Base-by-base conservation (phyloP, 306 rosid genomes). In the Lathyrus tuberosus region DNA sequence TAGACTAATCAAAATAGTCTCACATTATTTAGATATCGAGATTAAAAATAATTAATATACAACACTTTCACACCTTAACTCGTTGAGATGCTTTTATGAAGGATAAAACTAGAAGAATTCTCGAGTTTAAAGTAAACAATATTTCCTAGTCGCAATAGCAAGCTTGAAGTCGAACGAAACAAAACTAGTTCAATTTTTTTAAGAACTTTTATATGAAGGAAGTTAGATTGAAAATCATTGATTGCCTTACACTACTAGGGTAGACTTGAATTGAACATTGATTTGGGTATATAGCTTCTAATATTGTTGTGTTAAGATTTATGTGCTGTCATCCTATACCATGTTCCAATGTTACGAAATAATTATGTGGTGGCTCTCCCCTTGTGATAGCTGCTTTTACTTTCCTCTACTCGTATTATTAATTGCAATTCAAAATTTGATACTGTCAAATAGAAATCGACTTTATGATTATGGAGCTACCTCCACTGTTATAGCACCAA, bases 401-500 rank as follows among this genome's bases (percentile, higher is more conserved):
- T 77, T 74, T 70, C 77, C 77, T 40, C 64, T 67, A 60, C 40
- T 61, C 65, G 4, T 51, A 20, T 49, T 67, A 76, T 78, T 84
- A 67, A 78, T 74, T 62, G 78, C 70, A 66, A 31, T 68, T 43
- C 48, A 43, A 12, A 43, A 12, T 43, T 43, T 65, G n/a, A 73
- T 66, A 68, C 49, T 72, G 77, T 13, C 58, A 12, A 63, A 63
- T 43, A 9, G 18, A 72, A 68, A 35, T 59, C 53, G 85, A 49
- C 54, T 33, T 63, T 28, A 67, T 67, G 81, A 71, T 53, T 52
- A 79, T 79, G 54, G 67, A 79, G 79, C 79, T 56, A 73, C 80
- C 86, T 51, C 77, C 73, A 37, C 74, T 70, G 71, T 48, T 62
- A 62, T 54, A 74, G 78, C 58, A 70, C 63, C 62, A 62, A 74